phyloP scores from a whole-genome alignment of 495 filamentous ascomycete species.

The Penicillium longicatenatum region DNA sequence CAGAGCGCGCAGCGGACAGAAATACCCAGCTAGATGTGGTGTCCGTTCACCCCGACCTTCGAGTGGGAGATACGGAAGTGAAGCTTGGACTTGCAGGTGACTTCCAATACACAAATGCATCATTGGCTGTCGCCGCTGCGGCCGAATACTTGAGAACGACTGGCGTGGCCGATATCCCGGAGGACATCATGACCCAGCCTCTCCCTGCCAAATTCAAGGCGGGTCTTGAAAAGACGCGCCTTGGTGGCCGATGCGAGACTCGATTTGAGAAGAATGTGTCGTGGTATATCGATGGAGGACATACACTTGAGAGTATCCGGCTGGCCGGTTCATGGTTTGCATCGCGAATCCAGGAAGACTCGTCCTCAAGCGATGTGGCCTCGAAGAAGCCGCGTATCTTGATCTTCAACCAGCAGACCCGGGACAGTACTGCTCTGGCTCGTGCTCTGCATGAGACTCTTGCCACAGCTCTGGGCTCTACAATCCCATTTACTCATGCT shows the following conservation, averaged over 20 bases:
- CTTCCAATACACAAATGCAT: conserved; percentile 88
- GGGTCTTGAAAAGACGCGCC: conserved; percentile 73
- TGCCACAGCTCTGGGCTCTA: conserved; percentile 51
- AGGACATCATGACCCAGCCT: conserved; percentile 43
- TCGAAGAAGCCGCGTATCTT: conserved; percentile 60
- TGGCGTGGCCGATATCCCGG: conserved; percentile 47
- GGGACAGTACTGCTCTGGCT: conserved; percentile 68
- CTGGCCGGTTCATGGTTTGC: conserved; percentile 82
- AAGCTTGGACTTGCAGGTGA: conserved; percentile 73
- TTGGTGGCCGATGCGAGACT: conserved; percentile 83
- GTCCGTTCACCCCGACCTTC: conserved; percentile 62
- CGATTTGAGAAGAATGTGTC: conserved; percentile 64
- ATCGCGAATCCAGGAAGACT: conserved; percentile 46
- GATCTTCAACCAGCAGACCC: conserved; percentile 95
- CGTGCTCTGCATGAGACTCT: conserved; percentile 68
- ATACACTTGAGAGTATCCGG: conserved; percentile 85
- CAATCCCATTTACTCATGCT: conserved; percentile 70
- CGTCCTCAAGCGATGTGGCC: conserved; percentile 47
- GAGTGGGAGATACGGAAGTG: conserved; percentile 44
- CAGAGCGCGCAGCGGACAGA: conserved; percentile 69
- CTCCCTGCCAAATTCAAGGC: conserved; percentile 69
- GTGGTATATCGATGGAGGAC: conserved; percentile 92
- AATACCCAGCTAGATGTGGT: conserved; percentile 62
- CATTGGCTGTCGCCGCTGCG: conserved; percentile 75
- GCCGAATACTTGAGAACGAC: conserved; percentile 55